A percentile compares a stretch with the other conserved stretches of the same genome.
Evolutionary conservation across 352 stramenopile species (phyloP).

Genomic region (Peronosclerospora sorghi): DNA sequence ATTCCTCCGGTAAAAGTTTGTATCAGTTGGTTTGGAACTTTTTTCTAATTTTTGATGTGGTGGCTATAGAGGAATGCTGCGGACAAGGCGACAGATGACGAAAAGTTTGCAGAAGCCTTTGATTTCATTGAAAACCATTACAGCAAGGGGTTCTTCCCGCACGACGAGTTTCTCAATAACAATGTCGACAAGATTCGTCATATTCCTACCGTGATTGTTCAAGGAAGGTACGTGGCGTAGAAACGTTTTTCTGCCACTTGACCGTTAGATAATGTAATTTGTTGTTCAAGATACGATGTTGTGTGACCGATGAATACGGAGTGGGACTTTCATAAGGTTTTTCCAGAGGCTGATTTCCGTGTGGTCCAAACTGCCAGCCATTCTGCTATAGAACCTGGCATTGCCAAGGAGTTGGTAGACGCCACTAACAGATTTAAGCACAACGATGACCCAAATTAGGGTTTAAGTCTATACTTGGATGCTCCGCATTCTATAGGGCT

Average conservation of each 20-base stretch:
- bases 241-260: not conserved
- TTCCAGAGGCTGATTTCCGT: slow-evolving; percentile 59
- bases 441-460: not conserved
- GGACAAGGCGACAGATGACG: slow-evolving; percentile 71
- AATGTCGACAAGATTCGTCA: slow-evolving; percentile 86
- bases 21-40: not conserved
- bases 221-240: slow-evolving; percentile 46
- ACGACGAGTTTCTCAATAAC: slow-evolving; percentile 80
- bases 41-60: not conserved
- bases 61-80: slow-evolving; percentile 33
- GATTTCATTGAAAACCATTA: slow-evolving; percentile 91
- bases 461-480: too few species aligned
- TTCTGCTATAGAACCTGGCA: slow-evolving; percentile 64
- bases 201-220: slow-evolving; percentile 87
- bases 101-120: slow-evolving; percentile 83
- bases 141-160: slow-evolving; percentile 86
- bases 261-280: not conserved
- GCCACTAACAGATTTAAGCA: slow-evolving; percentile 64
- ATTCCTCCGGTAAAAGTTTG: slow-evolving; percentile 34
- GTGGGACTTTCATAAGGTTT: slow-evolving; percentile 79
- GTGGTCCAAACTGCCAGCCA: slow-evolving; percentile 68
- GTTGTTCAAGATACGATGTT: slow-evolving; percentile 61
- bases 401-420: slow-evolving; percentile 56
- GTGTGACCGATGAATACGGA: slow-evolving; percentile 82
- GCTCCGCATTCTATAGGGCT: too few species aligned